Conservation (phyloP, 179 eudicot genomes). For the Pouteria campechiana region DNA sequence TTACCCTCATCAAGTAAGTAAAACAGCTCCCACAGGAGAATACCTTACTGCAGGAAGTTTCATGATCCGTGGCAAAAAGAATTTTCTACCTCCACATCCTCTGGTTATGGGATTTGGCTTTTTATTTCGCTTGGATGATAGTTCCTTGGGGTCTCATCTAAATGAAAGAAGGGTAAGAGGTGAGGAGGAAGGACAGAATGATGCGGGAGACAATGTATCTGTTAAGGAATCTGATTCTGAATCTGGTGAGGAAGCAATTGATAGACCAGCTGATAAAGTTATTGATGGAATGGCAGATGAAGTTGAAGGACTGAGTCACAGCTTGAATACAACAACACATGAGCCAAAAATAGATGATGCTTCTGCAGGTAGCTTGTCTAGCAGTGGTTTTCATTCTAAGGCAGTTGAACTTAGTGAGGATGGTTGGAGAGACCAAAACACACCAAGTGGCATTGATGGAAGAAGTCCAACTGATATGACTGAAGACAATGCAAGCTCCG, state of each 20-base stretch:
- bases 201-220: conserved; percentile 29
- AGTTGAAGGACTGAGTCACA: conserved; percentile 10
- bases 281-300: conserved; percentile 19
- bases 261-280: too few relatives aligned
- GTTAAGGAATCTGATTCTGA: conserved; percentile 46
- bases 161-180: conserved; percentile 97
- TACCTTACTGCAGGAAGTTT: conserved; percentile 97
- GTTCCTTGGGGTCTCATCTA: conserved; percentile 89
- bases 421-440: conserved; percentile 15
- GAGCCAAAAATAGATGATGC: conserved; percentile 5
- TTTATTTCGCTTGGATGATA: conserved; percentile 88
- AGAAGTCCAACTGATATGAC: conserved; percentile 18
- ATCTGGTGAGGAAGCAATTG: conserved; percentile 64
- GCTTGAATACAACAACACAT: conserved; percentile 8
- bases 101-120: conserved; percentile 93
- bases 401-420: conserved; percentile 17
- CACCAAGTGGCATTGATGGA: conserved; percentile 1
- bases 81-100: conserved; percentile 95
- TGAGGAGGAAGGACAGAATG: conserved; percentile 70
- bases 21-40: conserved; percentile 98
- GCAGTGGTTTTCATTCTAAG: conserved; percentile 9
- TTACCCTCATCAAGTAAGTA: conserved; percentile 95
- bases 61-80: conserved; percentile 99
- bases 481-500: conserved; percentile 20
- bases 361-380: conserved; percentile 3